These are phyloP conservation scores for Cyberlindnera sargentensis DNA, from an alignment of 805 yeast species.

Conservation along the genomic window DNA sequence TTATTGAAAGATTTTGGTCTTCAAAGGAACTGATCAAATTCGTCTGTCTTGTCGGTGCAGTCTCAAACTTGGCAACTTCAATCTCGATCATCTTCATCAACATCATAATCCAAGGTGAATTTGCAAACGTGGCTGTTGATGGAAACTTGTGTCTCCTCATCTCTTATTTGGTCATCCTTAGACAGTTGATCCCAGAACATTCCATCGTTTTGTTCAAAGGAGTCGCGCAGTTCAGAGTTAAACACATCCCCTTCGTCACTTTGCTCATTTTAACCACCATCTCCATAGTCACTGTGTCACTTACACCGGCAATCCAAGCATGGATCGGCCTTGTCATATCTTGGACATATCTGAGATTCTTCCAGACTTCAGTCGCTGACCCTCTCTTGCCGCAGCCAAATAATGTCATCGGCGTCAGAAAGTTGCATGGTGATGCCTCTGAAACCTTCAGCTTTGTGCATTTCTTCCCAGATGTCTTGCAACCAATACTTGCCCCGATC, in stretches of 20 bases:
- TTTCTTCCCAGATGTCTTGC: conserved; percentile 68
- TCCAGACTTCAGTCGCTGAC: conserved; percentile 50
- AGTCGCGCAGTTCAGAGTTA: conserved; percentile 44
- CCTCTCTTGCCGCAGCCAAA: conserved; percentile 43
- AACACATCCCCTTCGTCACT: conserved; percentile 51
- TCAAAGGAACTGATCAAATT: conserved; percentile 44
- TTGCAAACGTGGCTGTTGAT: conserved; percentile 37
- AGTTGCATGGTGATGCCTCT: conserved; percentile 75
- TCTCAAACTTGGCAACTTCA: conserved; percentile 42
- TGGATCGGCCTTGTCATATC: conserved; percentile 54
- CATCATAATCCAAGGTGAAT: conserved; percentile 18
- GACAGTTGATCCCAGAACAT: conserved; percentile 60
- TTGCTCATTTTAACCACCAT: conserved; percentile 23
- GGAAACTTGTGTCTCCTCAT: conserved; percentile 50
- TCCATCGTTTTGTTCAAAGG: conserved; percentile 43
- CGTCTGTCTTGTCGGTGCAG: conserved; percentile 37
- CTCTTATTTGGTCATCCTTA: conserved; percentile 57
- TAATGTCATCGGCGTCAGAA: conserved; percentile 23
- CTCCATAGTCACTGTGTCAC: conserved; percentile 25
- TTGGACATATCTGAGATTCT: conserved; percentile 76
- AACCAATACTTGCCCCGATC: conserved; percentile 44
- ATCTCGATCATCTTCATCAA: conserved; percentile 22
- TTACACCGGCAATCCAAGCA: conserved; percentile 52
- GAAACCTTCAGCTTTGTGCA: conserved; percentile 80
- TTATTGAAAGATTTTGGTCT: conserved; percentile 64